Percentiles rank a stretch among this genome's conserved stretches.
phyloP scores from a whole-genome alignment of 2,329 filamentous ascomycete genomes.

The Tolypocladium album region DNA sequence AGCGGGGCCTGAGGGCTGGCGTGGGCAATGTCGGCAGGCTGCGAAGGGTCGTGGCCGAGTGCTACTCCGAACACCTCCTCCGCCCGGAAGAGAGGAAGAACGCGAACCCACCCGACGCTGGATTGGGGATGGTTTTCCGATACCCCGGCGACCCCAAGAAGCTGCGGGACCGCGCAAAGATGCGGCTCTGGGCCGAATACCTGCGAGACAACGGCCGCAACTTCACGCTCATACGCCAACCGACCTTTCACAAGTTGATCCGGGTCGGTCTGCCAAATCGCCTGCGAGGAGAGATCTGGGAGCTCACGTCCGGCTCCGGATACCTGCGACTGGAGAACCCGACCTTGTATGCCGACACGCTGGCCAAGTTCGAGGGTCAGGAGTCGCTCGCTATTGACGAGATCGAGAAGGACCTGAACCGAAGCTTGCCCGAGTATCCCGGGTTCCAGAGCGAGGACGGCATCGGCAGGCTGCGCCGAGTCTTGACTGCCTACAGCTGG shows the following conservation, averaged over 20 bases:
- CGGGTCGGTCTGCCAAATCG: slow-evolving; percentile 90
- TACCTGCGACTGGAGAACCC: slow-evolving; percentile 83
- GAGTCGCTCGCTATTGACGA: slow-evolving; percentile 95
- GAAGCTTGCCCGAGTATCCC: slow-evolving; percentile 92
- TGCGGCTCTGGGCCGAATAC: slow-evolving; percentile 96
- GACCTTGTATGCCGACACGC: slow-evolving; percentile 70
- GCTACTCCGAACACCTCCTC: slow-evolving; percentile 81
- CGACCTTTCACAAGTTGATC: slow-evolving; percentile 95
- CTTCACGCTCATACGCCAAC: slow-evolving; percentile 82
- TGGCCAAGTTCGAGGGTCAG: slow-evolving; percentile 71
- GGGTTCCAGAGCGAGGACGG: slow-evolving; percentile 96
- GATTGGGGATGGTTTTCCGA: slow-evolving; percentile 81
- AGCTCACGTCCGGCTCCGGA: slow-evolving; percentile 82
- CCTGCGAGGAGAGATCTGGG: slow-evolving; percentile 90
- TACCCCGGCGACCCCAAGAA: slow-evolving; percentile 95
- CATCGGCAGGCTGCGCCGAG: slow-evolving; percentile 77
- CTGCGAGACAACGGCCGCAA: slow-evolving; percentile 91
- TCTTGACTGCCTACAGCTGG: slow-evolving; percentile 97
- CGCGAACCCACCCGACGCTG: slow-evolving; percentile 64
- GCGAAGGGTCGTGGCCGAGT: slow-evolving; percentile 68
- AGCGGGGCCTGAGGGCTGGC: slow-evolving; percentile 75
- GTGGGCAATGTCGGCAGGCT: slow-evolving; percentile 83
- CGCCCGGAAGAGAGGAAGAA: slow-evolving; percentile 52
- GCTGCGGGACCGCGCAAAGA: slow-evolving; percentile 88
- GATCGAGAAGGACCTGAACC: slow-evolving; percentile 96